Conservation (phyloP, 805 yeast genomes). For the Saccharomycopsis amapae region DNA sequence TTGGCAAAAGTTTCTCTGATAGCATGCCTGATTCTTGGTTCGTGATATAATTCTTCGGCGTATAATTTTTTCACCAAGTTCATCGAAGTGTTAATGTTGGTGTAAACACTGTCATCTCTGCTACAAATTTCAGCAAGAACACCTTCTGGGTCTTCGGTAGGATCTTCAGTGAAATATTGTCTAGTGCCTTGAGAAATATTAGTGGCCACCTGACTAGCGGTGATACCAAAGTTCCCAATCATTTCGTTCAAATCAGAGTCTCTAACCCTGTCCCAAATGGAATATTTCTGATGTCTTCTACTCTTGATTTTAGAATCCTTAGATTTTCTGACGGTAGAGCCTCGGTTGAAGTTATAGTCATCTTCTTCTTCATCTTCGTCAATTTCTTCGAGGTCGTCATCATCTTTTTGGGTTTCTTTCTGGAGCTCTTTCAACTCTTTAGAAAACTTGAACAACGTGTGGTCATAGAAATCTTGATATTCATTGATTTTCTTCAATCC, state of each 20-base stretch:
- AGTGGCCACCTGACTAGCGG: conserved; percentile 77
- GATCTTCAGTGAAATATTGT: conserved; percentile 67
- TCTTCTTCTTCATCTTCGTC: conserved; percentile 24
- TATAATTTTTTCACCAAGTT: conserved; percentile 68
- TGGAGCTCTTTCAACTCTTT: conserved; percentile 32
- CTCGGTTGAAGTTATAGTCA: not conserved
- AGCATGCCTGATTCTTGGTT: conserved; percentile 71
- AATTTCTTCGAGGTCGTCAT: conserved; percentile 29
- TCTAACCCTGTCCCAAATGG: conserved; percentile 60
- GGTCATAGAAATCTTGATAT: conserved; percentile 81
- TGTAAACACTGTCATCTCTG: conserved; percentile 39
- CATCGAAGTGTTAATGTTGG: conserved; percentile 53
- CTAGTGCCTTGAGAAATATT: conserved; percentile 62
- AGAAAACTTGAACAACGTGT: conserved; percentile 50
- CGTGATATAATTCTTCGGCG: conserved; percentile 73
- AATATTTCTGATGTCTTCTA: conserved; percentile 54
- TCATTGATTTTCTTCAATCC: conserved; percentile 63
- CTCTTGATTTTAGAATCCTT: conserved; percentile 24
- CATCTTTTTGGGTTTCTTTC: conserved; percentile 29
- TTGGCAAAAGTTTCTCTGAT: conserved; percentile 55
- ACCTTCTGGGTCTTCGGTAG: conserved; percentile 51
- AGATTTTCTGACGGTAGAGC: not conserved
- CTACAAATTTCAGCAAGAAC: conserved; percentile 51
- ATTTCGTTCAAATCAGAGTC: conserved; percentile 57
- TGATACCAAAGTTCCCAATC: conserved; percentile 64